These are phyloP conservation scores for Dipteronia dyeriana DNA, from an alignment of 345 rosid species.

Conservation along the genomic window DNA sequence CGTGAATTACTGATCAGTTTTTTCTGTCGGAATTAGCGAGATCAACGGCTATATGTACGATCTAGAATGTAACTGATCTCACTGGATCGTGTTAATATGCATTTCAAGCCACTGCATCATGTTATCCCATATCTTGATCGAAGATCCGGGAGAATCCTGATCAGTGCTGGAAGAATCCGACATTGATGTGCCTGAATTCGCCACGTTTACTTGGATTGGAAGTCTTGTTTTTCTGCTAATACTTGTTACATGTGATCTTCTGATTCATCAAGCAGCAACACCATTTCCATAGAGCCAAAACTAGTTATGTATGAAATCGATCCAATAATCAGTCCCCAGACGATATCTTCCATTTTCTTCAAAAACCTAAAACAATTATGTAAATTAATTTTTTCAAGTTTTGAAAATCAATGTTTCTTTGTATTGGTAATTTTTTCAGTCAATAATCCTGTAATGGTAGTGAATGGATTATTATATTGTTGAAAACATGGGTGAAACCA, in stretches of 20 bases:
- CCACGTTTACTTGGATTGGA: constrained; percentile 79
- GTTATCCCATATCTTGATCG: constrained; percentile 46
- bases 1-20: too few species aligned
- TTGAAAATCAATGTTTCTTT: neutral
- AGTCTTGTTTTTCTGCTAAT: constrained; percentile 61
- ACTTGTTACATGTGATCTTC: constrained; percentile 40
- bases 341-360: neutral
- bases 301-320: constrained; percentile 79
- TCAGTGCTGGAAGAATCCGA: constrained; percentile 69
- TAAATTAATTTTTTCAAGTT: too few species aligned
- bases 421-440: neutral
- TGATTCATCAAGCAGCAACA: constrained; percentile 52
- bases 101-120: constrained; percentile 76
- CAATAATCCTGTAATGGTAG: neutral
- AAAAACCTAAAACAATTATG: neutral
- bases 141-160: constrained; percentile 81
- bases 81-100: constrained; percentile 24
- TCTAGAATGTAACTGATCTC: too few species aligned
- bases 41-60: too few species aligned
- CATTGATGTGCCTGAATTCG: constrained; percentile 49
- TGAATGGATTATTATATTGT: neutral
- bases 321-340: constrained; percentile 72
- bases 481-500: too few species aligned
- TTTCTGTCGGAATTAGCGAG: too few species aligned
- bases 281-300: constrained; percentile 61